phyloP scores from a whole-genome alignment of 2,329 filamentous ascomycete species.

The Domatiomyces catenatus region DNA sequence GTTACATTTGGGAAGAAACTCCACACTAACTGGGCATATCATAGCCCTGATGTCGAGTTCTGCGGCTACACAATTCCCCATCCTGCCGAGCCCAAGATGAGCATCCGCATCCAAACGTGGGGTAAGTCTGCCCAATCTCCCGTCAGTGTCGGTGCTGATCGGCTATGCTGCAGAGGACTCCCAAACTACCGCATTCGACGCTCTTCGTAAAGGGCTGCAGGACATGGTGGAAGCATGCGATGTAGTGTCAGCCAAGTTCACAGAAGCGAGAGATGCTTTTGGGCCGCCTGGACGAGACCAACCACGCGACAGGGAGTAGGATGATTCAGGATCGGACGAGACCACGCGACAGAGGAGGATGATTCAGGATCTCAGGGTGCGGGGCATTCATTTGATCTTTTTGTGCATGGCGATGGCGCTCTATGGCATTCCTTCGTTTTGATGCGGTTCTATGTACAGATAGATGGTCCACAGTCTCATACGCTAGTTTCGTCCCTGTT shows the following conservation, averaged over 20 bases:
- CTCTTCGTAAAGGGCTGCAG: slow-evolving; percentile 74
- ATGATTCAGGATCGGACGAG: slow-evolving; percentile 6
- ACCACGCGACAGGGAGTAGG: neutral
- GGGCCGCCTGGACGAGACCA: slow-evolving; percentile 20
- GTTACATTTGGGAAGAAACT: slow-evolving; percentile 2
- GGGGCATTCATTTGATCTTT: neutral
- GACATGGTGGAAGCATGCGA: slow-evolving; percentile 88
- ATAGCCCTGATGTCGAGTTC: slow-evolving; percentile 86
- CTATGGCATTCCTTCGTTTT: slow-evolving; percentile 5
- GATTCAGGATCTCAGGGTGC: neutral
- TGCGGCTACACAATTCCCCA: slow-evolving; percentile 97
- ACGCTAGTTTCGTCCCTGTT: slow-evolving; percentile 16
- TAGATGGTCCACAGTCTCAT: slow-evolving; percentile 1
- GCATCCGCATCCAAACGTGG: slow-evolving; percentile 91
- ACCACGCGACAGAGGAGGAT: neutral
- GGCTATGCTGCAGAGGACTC: slow-evolving; percentile 12
- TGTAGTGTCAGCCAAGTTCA: slow-evolving; percentile 84
- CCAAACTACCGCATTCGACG: slow-evolving; percentile 59
- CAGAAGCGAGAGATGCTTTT: slow-evolving; percentile 49
- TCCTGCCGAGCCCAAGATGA: slow-evolving; percentile 92
- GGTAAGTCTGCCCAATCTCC: slow-evolving; percentile 40
- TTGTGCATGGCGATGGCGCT: slow-evolving; percentile 6
- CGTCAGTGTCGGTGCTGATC: neutral
- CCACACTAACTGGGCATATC: slow-evolving; percentile 24
- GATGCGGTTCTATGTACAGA: slow-evolving; percentile 16